These are phyloP conservation scores for Botryotinia calthae DNA, from an alignment of 2,329 filamentous ascomycete species.

Conservation along the genomic window DNA sequence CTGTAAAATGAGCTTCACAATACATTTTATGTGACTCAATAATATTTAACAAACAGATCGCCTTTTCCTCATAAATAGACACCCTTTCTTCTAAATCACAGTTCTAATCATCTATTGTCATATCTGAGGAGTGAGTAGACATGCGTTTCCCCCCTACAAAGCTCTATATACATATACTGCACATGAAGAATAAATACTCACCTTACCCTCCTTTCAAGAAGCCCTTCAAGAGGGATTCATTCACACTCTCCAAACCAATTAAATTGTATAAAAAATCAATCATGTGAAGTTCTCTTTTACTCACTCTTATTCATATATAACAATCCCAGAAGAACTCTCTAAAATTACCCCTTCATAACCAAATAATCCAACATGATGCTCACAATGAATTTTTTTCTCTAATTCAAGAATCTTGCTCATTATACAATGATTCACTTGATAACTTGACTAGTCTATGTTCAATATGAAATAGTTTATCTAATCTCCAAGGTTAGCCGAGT, in stretches of 20 bases:
- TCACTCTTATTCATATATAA: neutral
- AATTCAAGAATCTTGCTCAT: neutral
- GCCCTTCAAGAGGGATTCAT: neutral
- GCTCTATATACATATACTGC: neutral
- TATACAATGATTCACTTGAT: neutral
- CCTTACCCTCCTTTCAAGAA: neutral
- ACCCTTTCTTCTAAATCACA: neutral
- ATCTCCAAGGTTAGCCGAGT: neutral
- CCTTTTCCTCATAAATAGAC: neutral
- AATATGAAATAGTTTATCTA: neutral
- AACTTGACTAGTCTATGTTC: neutral
- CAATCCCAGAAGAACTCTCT: neutral
- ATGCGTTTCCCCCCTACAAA: neutral
- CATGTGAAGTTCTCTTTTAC: neutral
- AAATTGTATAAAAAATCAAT: neutral
- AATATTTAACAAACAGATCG: neutral
- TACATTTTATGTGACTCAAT: neutral
- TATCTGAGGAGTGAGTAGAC: fast-evolving
- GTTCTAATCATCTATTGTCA: neutral
- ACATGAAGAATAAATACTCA: too few relatives aligned
- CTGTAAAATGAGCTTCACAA: neutral
- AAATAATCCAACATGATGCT: neutral
- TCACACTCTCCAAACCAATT: neutral
- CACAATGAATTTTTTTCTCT: neutral
- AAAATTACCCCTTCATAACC: neutral